These are phyloP conservation scores for Albizia julibrissin DNA, from an alignment of 306 rosid species.

Conservation along the genomic window DNA sequence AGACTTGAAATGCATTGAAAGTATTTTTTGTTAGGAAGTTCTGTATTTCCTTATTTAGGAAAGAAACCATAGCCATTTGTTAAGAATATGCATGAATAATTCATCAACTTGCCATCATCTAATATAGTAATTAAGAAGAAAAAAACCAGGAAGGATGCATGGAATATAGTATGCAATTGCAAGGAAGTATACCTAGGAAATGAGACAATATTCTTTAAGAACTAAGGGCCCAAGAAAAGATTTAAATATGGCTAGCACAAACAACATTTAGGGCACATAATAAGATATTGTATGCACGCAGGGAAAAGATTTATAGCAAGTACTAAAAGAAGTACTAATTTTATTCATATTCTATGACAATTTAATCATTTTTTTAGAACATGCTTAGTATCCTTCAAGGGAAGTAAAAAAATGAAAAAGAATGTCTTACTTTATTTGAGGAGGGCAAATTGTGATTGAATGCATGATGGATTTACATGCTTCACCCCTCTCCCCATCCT, in stretches of 20 bases:
- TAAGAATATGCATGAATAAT: neutral
- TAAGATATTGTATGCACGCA: neutral
- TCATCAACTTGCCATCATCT: neutral
- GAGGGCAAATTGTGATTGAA: neutral
- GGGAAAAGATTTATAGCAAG: neutral
- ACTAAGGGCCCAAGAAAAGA: neutral
- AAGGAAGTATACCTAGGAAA: neutral
- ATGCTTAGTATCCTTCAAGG: neutral
- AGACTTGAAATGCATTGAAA: neutral
- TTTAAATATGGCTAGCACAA: neutral
- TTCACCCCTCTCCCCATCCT: neutral
- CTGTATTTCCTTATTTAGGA: neutral
- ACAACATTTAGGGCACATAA: neutral
- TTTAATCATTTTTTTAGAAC: neutral
- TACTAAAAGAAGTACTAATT: neutral
- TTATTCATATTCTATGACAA: neutral
- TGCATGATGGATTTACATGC: neutral
- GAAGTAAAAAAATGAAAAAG: neutral
- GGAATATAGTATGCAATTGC: neutral
- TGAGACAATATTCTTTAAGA: neutral
- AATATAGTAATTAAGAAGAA: slow-evolving; percentile 3
- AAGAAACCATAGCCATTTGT: neutral
- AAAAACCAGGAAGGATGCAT: neutral
- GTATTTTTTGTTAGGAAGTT: neutral
- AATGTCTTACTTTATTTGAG: neutral